phyloP scores from a whole-genome alignment of 768 basidiomycete species.

The Naganishia kalamii region DNA sequence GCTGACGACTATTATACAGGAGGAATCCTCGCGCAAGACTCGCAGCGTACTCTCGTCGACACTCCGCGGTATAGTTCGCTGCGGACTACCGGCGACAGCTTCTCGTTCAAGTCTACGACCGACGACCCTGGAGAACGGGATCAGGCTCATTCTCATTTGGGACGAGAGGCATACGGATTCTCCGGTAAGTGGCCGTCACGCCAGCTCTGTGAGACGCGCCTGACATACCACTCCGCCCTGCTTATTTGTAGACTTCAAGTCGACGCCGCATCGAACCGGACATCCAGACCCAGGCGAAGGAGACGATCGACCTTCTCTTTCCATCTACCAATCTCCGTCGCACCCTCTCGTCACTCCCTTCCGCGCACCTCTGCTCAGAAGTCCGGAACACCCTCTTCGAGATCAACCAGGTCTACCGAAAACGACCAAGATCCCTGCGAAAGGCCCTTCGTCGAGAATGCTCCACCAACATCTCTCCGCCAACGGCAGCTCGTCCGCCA shows the following conservation, averaged over 20 bases:
- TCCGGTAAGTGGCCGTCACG: too few species aligned
- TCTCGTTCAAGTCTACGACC: background rate
- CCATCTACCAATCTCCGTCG: background rate
- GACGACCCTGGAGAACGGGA: background rate
- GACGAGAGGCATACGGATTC: background rate
- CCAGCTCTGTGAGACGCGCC: too few species aligned
- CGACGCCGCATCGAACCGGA: background rate
- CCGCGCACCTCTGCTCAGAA: background rate
- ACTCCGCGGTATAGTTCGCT: background rate
- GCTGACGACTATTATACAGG: too few species aligned
- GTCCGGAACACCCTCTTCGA: background rate
- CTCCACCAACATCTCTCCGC: conserved; percentile 12
- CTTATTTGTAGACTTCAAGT: too few species aligned
- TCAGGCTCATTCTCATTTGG: too few species aligned
- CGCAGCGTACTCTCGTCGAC: conserved; percentile 5
- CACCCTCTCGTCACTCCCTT: background rate
- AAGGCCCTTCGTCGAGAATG: conserved; percentile 5
- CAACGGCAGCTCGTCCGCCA: background rate
- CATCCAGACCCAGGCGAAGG: background rate
- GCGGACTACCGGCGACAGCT: background rate
- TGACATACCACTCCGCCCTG: too few species aligned
- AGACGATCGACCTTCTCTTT: background rate
- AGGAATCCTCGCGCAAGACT: background rate
- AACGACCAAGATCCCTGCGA: conserved; percentile 10
- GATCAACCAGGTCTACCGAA: conserved; percentile 1